These are phyloP conservation scores for Brassica rapa DNA, from an alignment of 345 rosid species.

Conservation along the genomic window DNA sequence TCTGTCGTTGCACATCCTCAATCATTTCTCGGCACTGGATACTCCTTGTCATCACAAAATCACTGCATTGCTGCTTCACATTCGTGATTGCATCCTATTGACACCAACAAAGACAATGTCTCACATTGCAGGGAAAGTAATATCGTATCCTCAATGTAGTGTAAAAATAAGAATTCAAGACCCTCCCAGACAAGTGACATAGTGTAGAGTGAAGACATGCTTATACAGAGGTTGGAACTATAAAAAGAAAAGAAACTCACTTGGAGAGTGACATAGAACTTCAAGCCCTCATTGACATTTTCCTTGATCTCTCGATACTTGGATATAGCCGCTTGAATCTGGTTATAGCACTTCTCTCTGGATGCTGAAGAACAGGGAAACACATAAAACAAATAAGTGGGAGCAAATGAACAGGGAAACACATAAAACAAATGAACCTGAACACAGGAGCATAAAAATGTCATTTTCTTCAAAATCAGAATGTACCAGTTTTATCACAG, in stretches of 20 bases:
- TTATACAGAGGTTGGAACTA: constrained; percentile 5
- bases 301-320: constrained; percentile 95
- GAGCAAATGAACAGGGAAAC: constrained; percentile 7
- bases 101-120: constrained; percentile 9
- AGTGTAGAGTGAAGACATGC: constrained; percentile 17
- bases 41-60: constrained; percentile 94
- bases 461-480: neutral
- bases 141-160: constrained; percentile 8
- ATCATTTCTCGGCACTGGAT: constrained; percentile 98
- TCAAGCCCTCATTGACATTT: constrained; percentile 91
- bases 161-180: constrained; percentile 5
- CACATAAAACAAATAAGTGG: constrained; percentile 13
- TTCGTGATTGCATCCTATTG: constrained; percentile 93
- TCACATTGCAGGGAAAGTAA: constrained; percentile 26
- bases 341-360: constrained; percentile 88
- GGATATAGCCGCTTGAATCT: constrained; percentile 84
- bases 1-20: constrained; percentile 88
- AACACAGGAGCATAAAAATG: constrained; percentile 8
- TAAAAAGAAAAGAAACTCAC: constrained; percentile 43
- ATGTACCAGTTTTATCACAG: constrained; percentile 16
- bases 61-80: constrained; percentile 96
- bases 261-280: constrained; percentile 97
- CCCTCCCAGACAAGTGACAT: constrained; percentile 14
- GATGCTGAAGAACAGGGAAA: constrained; percentile 57
- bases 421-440: constrained; percentile 19